Percentiles rank a stretch among this genome's conserved stretches.
phyloP scores from a whole-genome alignment of 768 basidiomycete species.

The Boletus coccyginus region DNA sequence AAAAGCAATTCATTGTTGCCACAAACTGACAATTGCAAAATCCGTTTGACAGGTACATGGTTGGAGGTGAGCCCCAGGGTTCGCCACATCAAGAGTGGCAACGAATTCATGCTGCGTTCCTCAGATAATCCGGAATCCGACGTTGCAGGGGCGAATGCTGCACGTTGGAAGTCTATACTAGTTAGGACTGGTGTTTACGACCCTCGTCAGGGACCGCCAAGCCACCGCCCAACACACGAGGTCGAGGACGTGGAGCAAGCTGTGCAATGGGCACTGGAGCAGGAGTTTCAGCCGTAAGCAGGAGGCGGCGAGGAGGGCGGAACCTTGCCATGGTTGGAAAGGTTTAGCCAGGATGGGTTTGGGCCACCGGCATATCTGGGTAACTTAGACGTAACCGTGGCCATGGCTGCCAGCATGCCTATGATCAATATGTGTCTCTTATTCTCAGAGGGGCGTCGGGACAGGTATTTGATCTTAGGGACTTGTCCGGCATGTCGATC shows the following conservation, averaged over 20 bases:
- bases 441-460: slow-evolving; percentile 24
- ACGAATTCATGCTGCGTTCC: slow-evolving; percentile 11
- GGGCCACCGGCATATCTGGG: slow-evolving; percentile 23
- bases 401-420: slow-evolving; percentile 23
- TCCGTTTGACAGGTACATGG: slow-evolving; percentile 70
- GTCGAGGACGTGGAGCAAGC: slow-evolving; percentile 80
- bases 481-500: slow-evolving; percentile 35
- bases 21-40: slow-evolving; percentile 22
- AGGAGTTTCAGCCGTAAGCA: slow-evolving; percentile 36
- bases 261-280: slow-evolving; percentile 66
- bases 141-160: slow-evolving; percentile 85
- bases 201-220: slow-evolving; percentile 56
- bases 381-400: slow-evolving; percentile 32
- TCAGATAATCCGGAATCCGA: slow-evolving; percentile 90
- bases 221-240: slow-evolving; percentile 67
- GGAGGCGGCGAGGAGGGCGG: slow-evolving; percentile 18
- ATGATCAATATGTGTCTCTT: slow-evolving; percentile 18
- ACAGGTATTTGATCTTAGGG: slow-evolving; percentile 26
- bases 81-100: slow-evolving; percentile 3
- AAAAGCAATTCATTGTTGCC: slow-evolving; percentile 9
- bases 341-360: slow-evolving; percentile 16
- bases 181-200: slow-evolving; percentile 90
- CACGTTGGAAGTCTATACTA: slow-evolving; percentile 81
- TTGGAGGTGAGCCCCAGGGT: slow-evolving; percentile 66
- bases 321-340: slow-evolving; percentile 6